phyloP scores from a whole-genome alignment of 768 basidiomycete species.

The Aureoboletus auriporus region DNA sequence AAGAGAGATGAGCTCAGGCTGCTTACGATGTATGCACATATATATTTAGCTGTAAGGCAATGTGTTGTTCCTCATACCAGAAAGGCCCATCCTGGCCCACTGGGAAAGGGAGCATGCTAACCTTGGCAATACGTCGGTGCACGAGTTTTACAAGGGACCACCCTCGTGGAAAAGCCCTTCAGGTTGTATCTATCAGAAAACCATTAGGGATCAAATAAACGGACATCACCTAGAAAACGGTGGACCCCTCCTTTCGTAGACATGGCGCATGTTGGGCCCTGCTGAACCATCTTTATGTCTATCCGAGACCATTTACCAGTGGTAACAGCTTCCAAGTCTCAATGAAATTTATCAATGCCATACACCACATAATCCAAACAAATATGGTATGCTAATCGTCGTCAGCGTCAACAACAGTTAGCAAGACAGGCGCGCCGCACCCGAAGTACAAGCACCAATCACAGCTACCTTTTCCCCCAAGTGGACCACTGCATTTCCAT shows the following conservation, averaged over 20 bases:
- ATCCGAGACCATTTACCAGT: neutral
- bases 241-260: constrained; percentile 38
- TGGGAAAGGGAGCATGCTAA: too few relatives aligned
- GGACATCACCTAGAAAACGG: constrained; percentile 14
- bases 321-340: neutral
- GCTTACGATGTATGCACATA: too few relatives aligned
- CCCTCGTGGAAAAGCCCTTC: constrained; percentile 43
- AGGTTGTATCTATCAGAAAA: neutral
- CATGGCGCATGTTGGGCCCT: constrained; percentile 53
- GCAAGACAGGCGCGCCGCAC: constrained; percentile 28
- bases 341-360: constrained; percentile 38
- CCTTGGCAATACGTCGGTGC: constrained; percentile 34
- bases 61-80: too few relatives aligned
- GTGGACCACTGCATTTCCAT: constrained; percentile 53
- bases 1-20: too few relatives aligned
- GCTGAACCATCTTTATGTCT: constrained; percentile 49
- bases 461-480: constrained; percentile 69
- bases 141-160: constrained; percentile 33
- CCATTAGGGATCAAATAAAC: constrained; percentile 12
- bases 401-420: neutral
- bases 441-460: constrained; percentile 62
- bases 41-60: too few relatives aligned
- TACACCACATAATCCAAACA: constrained; percentile 41
- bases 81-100: too few relatives aligned
- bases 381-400: constrained; percentile 43